These are phyloP conservation scores for Mucor sp. DNA, from an alignment of 371 early-diverging fungal genomes.

Conservation along the genomic window DNA sequence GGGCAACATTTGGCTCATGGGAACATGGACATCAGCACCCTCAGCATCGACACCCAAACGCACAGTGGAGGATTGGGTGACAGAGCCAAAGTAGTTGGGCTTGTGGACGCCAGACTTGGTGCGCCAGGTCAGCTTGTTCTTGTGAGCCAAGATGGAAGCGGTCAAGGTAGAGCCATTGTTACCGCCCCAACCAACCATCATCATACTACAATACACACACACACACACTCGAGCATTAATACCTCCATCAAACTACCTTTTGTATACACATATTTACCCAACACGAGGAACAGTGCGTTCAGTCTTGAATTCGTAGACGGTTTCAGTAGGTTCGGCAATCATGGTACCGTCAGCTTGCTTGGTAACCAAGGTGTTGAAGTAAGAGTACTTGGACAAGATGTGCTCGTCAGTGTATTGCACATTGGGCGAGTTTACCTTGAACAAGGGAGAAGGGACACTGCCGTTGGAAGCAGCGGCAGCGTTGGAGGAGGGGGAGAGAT, in stretches of 20 bases:
- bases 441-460: conserved; percentile 51
- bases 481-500: conserved; percentile 14
- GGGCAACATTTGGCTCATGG: conserved; percentile 89
- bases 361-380: conserved; percentile 84
- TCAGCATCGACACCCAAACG: conserved; percentile 85
- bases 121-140: conserved; percentile 82
- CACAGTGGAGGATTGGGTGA: conserved; percentile 93
- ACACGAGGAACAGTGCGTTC: conserved; percentile 78
- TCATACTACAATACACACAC: conserved; percentile 60
- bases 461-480: conserved; percentile 31
- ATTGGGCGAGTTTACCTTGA: conserved; percentile 86
- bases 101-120: conserved; percentile 90
- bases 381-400: conserved; percentile 84
- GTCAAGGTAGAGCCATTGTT: conserved; percentile 98
- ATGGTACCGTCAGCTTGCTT: conserved; percentile 68
- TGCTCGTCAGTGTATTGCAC: conserved; percentile 83
- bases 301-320: conserved; percentile 88
- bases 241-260: too few relatives aligned
- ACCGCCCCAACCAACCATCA: conserved; percentile 99
- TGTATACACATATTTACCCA: conserved; percentile 62
- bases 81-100: conserved; percentile 96
- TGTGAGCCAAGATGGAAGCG: conserved; percentile 94
- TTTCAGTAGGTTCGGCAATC: conserved; percentile 83
- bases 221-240: not conserved
- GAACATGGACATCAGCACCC: conserved; percentile 87